Evolutionary conservation across 1,284 basidiomycete species (phyloP).

Genomic region (Singerocomus inundabilis): DNA sequence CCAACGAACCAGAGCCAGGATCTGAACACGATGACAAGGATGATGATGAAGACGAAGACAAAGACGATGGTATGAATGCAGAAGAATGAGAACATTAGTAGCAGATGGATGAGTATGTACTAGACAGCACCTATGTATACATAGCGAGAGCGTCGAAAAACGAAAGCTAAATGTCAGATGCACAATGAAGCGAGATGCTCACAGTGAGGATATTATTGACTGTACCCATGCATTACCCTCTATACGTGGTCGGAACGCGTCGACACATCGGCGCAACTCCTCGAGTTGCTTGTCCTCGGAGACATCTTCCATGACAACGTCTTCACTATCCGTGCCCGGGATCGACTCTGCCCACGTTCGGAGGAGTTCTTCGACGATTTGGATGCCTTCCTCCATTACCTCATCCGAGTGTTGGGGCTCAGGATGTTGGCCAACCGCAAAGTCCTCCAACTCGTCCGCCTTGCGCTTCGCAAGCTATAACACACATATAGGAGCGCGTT

Average conservation of each 20-base stretch:
- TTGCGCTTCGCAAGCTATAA: slow-evolving; percentile 87
- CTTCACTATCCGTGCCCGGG: slow-evolving; percentile 45
- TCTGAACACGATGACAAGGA: slow-evolving; percentile 9
- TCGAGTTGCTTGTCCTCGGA: slow-evolving; percentile 60
- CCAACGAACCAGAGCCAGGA: slow-evolving; percentile 1
- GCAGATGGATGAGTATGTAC: slow-evolving; percentile 11
- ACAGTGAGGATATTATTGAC: slow-evolving; percentile 52
- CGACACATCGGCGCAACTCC: slow-evolving; percentile 63
- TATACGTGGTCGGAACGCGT: slow-evolving; percentile 65
- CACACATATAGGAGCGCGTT: neutral
- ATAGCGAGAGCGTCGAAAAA: neutral
- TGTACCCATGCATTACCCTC: slow-evolving; percentile 69
- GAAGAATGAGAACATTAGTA: slow-evolving; percentile 14
- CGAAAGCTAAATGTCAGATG: slow-evolving; percentile 4
- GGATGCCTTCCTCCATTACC: slow-evolving; percentile 75
- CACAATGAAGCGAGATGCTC: slow-evolving; percentile 1
- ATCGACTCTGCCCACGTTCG: slow-evolving; percentile 60
- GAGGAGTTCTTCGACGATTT: slow-evolving; percentile 80
- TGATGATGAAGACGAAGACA: slow-evolving; percentile 7
- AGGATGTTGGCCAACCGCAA: slow-evolving; percentile 52
- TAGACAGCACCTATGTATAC: slow-evolving; percentile 14
- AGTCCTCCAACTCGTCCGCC: slow-evolving; percentile 96
- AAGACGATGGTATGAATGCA: slow-evolving; percentile 9
- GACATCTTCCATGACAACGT: slow-evolving; percentile 55
- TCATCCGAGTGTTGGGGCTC: slow-evolving; percentile 55